Conservation (phyloP, 495 filamentous ascomycete genomes). For the Hypoxylon intermedium region DNA sequence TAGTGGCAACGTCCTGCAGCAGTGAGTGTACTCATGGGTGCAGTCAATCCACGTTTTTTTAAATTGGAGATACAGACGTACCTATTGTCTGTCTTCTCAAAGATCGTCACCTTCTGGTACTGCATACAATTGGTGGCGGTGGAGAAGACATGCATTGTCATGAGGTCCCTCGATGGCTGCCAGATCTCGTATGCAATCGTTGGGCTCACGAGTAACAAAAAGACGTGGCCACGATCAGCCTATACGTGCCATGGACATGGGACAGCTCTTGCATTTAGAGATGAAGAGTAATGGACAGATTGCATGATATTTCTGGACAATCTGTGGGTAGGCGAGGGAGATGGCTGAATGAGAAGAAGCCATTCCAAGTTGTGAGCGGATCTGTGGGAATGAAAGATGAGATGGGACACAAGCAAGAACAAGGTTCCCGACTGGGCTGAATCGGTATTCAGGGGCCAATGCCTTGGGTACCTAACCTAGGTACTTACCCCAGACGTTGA, state of each 20-base stretch:
- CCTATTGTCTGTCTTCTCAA: not conserved
- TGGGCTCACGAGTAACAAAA: slow-evolving; percentile 15
- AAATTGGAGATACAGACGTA: not conserved
- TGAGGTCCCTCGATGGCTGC: slow-evolving; percentile 16
- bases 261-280: slow-evolving; percentile 10
- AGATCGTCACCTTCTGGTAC: slow-evolving; percentile 1
- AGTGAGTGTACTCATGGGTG: slow-evolving; percentile 4
- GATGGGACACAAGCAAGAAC: not conserved
- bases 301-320: slow-evolving; percentile 9
- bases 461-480: not conserved
- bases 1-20: slow-evolving; percentile 13
- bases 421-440: not conserved
- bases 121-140: slow-evolving; percentile 3
- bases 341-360: slow-evolving; percentile 10
- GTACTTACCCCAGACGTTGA: not conserved
- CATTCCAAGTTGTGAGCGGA: slow-evolving; percentile 14
- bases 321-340: slow-evolving; percentile 1
- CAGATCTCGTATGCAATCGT: slow-evolving; percentile 23
- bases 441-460: not conserved
- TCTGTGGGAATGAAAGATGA: not conserved
- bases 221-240: slow-evolving; percentile 15
- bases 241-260: slow-evolving; percentile 22
- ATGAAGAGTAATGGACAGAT: slow-evolving; percentile 3
- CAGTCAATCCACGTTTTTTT: slow-evolving; percentile 24
- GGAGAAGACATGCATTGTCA: slow-evolving; percentile 11